Base-by-base conservation (phyloP, 2,329 filamentous ascomycete species). In the Cercospora sp. region DNA sequence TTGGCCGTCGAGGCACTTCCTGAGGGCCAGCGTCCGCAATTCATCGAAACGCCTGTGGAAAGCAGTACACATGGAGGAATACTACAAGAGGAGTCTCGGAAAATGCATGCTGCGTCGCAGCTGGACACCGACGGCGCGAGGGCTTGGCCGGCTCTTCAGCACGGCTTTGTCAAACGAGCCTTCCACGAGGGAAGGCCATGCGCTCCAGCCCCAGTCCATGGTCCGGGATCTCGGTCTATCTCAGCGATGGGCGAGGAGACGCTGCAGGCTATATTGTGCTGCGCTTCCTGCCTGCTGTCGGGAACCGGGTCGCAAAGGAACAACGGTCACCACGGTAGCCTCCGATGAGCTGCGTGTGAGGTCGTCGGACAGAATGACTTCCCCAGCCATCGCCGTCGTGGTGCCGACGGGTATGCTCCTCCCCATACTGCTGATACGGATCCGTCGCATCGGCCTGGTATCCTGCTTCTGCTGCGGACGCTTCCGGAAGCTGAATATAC, bases 361-460 rank as follows among this genome's bases (percentile, higher is more conserved):
- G 10, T 65, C 67, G 10, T 67, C 60, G 20, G 58, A 61, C 33
- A 58, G 28, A 60, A 61, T 55, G 16, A 68, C 67, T 26, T 72
- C 70, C 36, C 63, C 64, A 53, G 69, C 71, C 60, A 75, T 61
- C 13, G 76, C 75, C 6, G 73, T 75, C 6, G 75, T 77, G 7
- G 74, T 71, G 26, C 66, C 70, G 2, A 75, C 73, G n/a, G 74
- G 64, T 23, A 77, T 67, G 3, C 66, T 73, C 51, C 75, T 68
- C 1, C 76, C 76, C 72, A 75, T 75, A 18, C 71, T 74, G 9
- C 75, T 72, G 48, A 77, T 76, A 2, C 72, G 69, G 4, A 77
- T 72, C 4, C 23, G 59, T 7, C 72, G 65, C 57, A 68, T 64
- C 6, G 69, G 68, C 60, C 66, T 62, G 63, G 57, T 67, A 16